Conservation (phyloP, 2,329 filamentous ascomycete genomes). For the Venturia carpophila region DNA sequence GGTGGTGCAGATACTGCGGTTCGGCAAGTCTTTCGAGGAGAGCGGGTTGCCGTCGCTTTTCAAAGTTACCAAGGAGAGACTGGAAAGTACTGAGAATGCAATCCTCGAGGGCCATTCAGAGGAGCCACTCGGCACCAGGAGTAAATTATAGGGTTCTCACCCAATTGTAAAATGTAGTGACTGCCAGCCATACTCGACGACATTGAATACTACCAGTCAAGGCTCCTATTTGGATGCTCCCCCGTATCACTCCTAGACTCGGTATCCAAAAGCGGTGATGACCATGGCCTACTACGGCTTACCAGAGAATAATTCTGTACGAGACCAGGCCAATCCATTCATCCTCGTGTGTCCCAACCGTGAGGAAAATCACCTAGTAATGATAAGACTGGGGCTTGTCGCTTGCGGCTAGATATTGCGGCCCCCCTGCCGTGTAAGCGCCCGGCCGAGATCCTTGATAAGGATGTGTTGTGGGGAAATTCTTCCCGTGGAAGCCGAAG, state of each 20-base stretch:
- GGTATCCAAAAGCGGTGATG: no score
- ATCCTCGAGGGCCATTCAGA: background rate
- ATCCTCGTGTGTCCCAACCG: constrained; percentile 27
- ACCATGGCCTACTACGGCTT: no score
- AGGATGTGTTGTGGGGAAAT: background rate
- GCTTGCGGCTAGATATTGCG: background rate
- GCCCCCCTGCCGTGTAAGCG: background rate
- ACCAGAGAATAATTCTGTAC: no score
- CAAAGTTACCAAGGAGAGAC: background rate
- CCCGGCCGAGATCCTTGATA: background rate
- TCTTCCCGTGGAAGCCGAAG: no score
- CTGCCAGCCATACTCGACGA: no score
- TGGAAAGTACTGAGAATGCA: background rate
- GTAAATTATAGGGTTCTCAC: constrained; percentile 18
- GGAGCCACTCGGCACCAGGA: background rate
- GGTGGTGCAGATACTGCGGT: constrained; percentile 52
- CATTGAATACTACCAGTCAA: no score
- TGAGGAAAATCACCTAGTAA: background rate
- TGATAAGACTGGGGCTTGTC: background rate
- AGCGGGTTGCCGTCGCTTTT: background rate
- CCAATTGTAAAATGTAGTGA: background rate
- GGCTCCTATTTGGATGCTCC: no score
- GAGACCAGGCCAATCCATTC: constrained; percentile 33
- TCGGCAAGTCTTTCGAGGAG: constrained; percentile 23
- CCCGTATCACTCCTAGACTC: no score